Evolutionary conservation across 2,329 filamentous ascomycete species (phyloP).

Genomic region (Fusarium goolgardi): DNA sequence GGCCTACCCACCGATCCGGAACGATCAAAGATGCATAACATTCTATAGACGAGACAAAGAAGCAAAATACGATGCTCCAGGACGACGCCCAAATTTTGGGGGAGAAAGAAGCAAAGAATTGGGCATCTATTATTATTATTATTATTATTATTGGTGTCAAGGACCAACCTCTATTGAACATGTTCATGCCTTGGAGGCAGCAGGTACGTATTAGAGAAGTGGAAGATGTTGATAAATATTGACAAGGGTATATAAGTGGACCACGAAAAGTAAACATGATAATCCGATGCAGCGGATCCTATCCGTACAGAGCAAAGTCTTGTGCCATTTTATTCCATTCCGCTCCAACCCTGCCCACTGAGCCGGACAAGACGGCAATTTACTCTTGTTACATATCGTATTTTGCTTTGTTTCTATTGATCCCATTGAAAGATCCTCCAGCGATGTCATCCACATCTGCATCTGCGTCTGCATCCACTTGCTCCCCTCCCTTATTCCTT

Average conservation of each 20-base stretch:
- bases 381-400: slow-evolving; percentile 11
- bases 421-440: slow-evolving; percentile 20
- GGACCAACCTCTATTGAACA: slow-evolving; percentile 10
- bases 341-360: background rate
- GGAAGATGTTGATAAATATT: slow-evolving; percentile 23
- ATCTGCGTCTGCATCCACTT: background rate
- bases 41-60: slow-evolving; percentile 19
- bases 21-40: slow-evolving; percentile 18
- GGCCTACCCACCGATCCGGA: slow-evolving; percentile 33
- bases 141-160: background rate
- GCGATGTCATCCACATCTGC: slow-evolving; percentile 4
- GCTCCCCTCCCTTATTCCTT: slow-evolving; percentile 8
- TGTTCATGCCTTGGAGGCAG: slow-evolving; percentile 3
- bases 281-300: slow-evolving; percentile 29
- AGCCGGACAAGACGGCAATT: background rate
- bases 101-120: slow-evolving; percentile 6
- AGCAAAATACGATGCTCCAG: slow-evolving; percentile 15
- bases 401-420: slow-evolving; percentile 26
- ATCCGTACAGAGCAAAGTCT: slow-evolving; percentile 2
- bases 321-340: slow-evolving; percentile 14
- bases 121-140: background rate
- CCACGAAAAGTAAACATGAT: slow-evolving; percentile 28
- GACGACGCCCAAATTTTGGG: background rate
- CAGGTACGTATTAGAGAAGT: slow-evolving; percentile 18
- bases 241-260: slow-evolving; percentile 31